Evolutionary conservation across 1,284 basidiomycete genomes (phyloP), one percentile per base, ranked within the genome.

Genomic region (Pterulicium gracile): DNA sequence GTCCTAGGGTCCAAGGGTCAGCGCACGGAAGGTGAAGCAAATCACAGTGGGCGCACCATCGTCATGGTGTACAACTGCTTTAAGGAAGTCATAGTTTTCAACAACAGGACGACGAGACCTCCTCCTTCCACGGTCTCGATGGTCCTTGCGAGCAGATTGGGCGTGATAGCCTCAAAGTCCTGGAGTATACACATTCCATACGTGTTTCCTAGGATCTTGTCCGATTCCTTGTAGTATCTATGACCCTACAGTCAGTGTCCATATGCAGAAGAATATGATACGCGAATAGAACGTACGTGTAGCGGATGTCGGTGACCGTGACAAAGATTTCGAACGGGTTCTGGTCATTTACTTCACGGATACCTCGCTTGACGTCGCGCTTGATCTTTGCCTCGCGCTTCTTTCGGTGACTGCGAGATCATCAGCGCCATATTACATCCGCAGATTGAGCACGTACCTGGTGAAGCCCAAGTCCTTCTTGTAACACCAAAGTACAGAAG

Each of bases 41-140:
- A 10, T 32, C 27, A 36, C 24, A 24, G 39, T 12, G 15, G 39
- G 62, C 79, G 52, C 53, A 90, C 92, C 96, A 98, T 98, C 2
- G 89, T 81, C 84, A 99, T 89, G 15, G 85, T 82, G 62, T 99
- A 98, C 18, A 99, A 68, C 64, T 98, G 95, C 57, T 83, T 79
- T 54, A 99, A 70, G 47, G 88, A 94, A 35, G 83, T 79, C 95
- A 99, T 98, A 2, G 91, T 95, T 66, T 96, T 95, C 27, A 99
- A 71, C 24, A 99, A 68, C 14, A 98, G 68, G 1, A 97, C 86
- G 2, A 99, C 82, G 27, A 98, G 69, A 2, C 96, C 96, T 24
- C 96, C 96, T 18, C 96, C 96, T 61, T 98, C 90, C 1, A 98
- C 95, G 0, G 96, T 99, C 70, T 99, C 96, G 49, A 98, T 94